phyloP scores from a whole-genome alignment of 345 rosid species.

The Limnanthes douglasii region DNA sequence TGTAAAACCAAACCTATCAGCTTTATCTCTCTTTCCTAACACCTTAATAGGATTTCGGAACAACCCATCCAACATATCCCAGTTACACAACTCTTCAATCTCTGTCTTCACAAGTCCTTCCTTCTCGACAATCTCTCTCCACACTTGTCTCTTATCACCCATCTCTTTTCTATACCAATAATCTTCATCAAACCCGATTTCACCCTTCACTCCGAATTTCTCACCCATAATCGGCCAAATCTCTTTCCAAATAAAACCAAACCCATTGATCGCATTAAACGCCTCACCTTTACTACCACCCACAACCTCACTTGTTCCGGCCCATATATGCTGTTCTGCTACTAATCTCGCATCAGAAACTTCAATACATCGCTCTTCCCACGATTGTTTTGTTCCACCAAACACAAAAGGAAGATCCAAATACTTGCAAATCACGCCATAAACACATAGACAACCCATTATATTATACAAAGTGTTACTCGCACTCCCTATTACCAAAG shows the following conservation, averaged over 20 bases:
- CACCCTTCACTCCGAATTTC: conserved; percentile 21
- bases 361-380: conserved; percentile 48
- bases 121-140: conserved; percentile 33
- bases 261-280: conserved; percentile 38
- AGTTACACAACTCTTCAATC: conserved; percentile 46
- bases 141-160: conserved; percentile 23
- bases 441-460: conserved; percentile 43
- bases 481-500: conserved; percentile 35
- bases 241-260: conserved; percentile 47
- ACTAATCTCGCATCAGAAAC: conserved; percentile 41
- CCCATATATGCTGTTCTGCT: conserved; percentile 56
- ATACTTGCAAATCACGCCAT: conserved; percentile 32
- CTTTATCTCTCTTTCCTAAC: conserved; percentile 39
- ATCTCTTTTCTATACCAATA: conserved; percentile 23
- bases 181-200: conserved; percentile 18
- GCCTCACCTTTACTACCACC: conserved; percentile 23
- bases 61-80: conserved; percentile 42
- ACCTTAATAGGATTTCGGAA: conserved; percentile 34
- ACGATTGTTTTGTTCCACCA: conserved; percentile 44
- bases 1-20: conserved; percentile 29
- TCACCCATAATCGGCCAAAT: conserved; percentile 36
- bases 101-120: conserved; percentile 26
- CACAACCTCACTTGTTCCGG: conserved; percentile 22
- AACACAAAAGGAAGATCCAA: conserved; percentile 39
- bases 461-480: conserved; percentile 28